Conservation (phyloP, 495 filamentous ascomycete species). For the Podospora didyma region DNA sequence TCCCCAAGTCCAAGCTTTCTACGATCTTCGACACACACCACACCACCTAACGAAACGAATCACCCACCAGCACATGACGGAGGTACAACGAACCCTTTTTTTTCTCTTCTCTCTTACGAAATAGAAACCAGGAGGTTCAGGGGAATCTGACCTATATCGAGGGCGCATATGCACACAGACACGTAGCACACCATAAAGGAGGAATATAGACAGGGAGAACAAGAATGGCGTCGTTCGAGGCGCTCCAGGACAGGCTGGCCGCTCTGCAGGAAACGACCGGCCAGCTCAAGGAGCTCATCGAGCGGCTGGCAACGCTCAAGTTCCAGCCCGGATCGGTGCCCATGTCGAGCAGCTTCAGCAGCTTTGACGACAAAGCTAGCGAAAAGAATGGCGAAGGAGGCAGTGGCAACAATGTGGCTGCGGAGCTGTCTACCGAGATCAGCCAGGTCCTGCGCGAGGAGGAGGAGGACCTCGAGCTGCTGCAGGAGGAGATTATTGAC, state of each 20-base stretch:
- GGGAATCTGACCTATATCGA: too few relatives aligned
- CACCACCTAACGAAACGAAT: too few relatives aligned
- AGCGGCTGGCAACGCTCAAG: conserved; percentile 65
- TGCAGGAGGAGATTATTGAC: conserved; percentile 75
- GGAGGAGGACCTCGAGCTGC: conserved; percentile 79
- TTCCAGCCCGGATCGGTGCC: conserved; percentile 57
- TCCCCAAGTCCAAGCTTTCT: background rate
- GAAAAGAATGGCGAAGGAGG: conserved; percentile 27
- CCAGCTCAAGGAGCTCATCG: conserved; percentile 68
- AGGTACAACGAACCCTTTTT: background rate
- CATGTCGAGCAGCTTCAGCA: conserved; percentile 22
- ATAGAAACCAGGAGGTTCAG: background rate
- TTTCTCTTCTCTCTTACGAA: background rate
- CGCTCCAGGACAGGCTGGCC: conserved; percentile 61
- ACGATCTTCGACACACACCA: background rate
- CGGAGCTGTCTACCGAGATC: conserved; percentile 81
- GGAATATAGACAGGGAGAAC: too few relatives aligned
- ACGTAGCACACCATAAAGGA: too few relatives aligned
- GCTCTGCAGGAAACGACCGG: conserved; percentile 64
- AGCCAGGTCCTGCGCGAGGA: conserved; percentile 76
- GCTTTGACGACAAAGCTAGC: background rate
- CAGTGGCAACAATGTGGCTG: conserved; percentile 57
- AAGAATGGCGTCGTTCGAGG: conserved; percentile 45
- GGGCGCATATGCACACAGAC: too few relatives aligned
- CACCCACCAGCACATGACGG: too few relatives aligned